Evolutionary conservation across 768 basidiomycete genomes (phyloP).

Genomic region (Dentipellis sp.): DNA sequence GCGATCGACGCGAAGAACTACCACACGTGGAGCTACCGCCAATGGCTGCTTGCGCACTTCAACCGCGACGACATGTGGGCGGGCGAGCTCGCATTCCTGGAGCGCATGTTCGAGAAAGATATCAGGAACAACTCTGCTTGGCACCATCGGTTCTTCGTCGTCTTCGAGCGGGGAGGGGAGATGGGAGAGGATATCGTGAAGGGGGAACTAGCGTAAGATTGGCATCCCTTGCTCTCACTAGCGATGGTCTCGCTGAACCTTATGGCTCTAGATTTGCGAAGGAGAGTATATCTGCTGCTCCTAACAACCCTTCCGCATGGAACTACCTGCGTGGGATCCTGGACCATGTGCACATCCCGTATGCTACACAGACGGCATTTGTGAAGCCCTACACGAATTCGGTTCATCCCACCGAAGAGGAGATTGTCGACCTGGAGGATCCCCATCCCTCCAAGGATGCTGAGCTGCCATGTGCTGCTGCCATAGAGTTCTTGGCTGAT

Average conservation of each 20-base stretch:
- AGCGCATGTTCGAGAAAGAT: conserved; percentile 61
- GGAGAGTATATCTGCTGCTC: conserved; percentile 72
- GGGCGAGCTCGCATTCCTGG: conserved; percentile 67
- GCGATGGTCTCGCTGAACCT: too few species aligned
- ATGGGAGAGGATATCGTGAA: conserved; percentile 46
- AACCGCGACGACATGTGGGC: conserved; percentile 63
- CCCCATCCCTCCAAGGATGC: conserved; percentile 58
- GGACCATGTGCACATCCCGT: conserved; percentile 48
- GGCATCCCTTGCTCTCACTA: too few species aligned
- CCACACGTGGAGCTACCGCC: conserved; percentile 97
- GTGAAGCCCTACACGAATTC: conserved; percentile 52
- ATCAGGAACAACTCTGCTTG: conserved; percentile 96
- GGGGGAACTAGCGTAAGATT: conserved; percentile 68
- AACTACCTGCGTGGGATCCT: conserved; percentile 91
- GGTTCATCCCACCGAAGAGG: conserved; percentile 22
- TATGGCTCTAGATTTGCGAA: conserved; percentile 44
- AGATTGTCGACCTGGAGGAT: conserved; percentile 64
- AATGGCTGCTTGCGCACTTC: conserved; percentile 88
- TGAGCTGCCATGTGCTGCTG: conserved; percentile 66
- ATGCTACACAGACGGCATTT: conserved; percentile 46
- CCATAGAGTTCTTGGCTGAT: conserved; percentile 84
- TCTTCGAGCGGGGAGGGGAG: conserved; percentile 58
- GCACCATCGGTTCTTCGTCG: conserved; percentile 91
- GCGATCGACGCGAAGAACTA: conserved; percentile 89
- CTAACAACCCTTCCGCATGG: conserved; percentile 95